phyloP scores from a whole-genome alignment of 140 eudicot genomes.

The Senecio squalidus region DNA sequence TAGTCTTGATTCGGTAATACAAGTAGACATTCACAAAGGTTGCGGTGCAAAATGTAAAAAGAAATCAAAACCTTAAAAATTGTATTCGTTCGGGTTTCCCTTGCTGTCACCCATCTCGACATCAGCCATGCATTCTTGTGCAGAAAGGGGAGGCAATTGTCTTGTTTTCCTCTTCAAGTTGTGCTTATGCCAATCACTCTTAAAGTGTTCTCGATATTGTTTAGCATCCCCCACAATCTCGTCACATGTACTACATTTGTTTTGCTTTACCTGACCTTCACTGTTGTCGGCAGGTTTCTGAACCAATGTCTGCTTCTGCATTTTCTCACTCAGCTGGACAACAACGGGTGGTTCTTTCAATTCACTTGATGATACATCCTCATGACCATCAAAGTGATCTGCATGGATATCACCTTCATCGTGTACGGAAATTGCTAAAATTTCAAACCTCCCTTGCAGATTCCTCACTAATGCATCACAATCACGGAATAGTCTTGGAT shows the following conservation, averaged over 20 bases:
- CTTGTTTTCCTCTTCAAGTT: conserved; percentile 83
- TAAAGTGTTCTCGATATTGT: conserved; percentile 87
- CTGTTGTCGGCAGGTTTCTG: conserved; percentile 14
- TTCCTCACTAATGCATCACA: conserved; percentile 73
- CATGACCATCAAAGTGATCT: conserved; percentile 63
- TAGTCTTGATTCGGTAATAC: too few relatives aligned
- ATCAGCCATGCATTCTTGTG: conserved; percentile 78
- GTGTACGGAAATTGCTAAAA: conserved; percentile 81
- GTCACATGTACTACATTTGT: conserved; percentile 76
- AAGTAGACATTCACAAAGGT: too few relatives aligned
- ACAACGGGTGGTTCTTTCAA: conserved; percentile 17
- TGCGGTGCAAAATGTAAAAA: too few relatives aligned
- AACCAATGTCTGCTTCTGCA: conserved; percentile 50
- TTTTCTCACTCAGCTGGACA: conserved; percentile 42
- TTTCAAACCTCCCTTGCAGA: conserved; percentile 76
- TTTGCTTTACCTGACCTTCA: conserved; percentile 57
- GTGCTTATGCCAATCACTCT: conserved; percentile 97
- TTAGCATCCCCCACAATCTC: conserved; percentile 78
- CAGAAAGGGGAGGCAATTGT: conserved; percentile 77
- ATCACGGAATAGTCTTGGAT: conserved; percentile 77
- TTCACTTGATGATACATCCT: conserved; percentile 40
- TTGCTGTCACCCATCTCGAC: conserved; percentile 48
- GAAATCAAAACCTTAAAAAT: conserved; percentile 38
- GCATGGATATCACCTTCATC: conserved; percentile 67
- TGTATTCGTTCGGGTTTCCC: conserved; percentile 63